These are phyloP conservation scores for Calocybe cyanea DNA, from an alignment of 768 basidiomycete species.

Conservation along the genomic window DNA sequence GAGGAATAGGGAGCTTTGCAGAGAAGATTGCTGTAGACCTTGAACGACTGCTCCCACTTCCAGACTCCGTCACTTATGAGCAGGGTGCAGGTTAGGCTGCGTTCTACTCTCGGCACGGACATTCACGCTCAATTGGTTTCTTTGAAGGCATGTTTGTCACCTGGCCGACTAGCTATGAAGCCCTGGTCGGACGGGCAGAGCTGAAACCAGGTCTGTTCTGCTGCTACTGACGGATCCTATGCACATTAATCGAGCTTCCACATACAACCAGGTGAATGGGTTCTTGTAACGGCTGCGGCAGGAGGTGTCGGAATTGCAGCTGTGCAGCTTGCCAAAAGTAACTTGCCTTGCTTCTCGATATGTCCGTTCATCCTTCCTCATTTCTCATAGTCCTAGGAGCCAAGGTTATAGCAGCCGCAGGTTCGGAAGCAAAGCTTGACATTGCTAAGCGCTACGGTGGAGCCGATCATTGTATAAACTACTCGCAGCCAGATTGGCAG, in stretches of 20 bases:
- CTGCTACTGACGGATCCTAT: background rate
- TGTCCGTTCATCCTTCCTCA: background rate
- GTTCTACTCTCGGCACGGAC: background rate
- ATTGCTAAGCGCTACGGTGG: conserved; percentile 73
- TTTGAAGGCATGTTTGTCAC: conserved; percentile 72
- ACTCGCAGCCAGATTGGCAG: conserved; percentile 79
- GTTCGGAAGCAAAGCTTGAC: conserved; percentile 74
- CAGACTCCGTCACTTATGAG: conserved; percentile 73
- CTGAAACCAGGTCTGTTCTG: conserved; percentile 60
- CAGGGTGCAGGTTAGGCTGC: conserved; percentile 69
- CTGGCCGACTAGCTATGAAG: conserved; percentile 93
- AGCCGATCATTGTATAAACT: conserved; percentile 82
- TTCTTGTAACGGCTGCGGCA: conserved; percentile 92
- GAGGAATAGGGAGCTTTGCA: conserved; percentile 72
- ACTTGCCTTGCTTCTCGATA: background rate
- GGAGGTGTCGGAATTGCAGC: conserved; percentile 94
- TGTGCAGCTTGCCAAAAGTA: conserved; percentile 90
- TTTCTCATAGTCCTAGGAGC: conserved; percentile 69
- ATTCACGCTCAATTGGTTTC: background rate
- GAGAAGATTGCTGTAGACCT: conserved; percentile 65
- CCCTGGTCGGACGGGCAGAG: conserved; percentile 78
- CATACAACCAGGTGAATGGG: conserved; percentile 90
- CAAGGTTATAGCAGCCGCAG: conserved; percentile 91
- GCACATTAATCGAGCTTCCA: too few relatives aligned
- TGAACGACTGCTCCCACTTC: conserved; percentile 56